Base-by-base conservation (phyloP, 768 basidiomycete genomes). In the Clathrus columnatus region DNA sequence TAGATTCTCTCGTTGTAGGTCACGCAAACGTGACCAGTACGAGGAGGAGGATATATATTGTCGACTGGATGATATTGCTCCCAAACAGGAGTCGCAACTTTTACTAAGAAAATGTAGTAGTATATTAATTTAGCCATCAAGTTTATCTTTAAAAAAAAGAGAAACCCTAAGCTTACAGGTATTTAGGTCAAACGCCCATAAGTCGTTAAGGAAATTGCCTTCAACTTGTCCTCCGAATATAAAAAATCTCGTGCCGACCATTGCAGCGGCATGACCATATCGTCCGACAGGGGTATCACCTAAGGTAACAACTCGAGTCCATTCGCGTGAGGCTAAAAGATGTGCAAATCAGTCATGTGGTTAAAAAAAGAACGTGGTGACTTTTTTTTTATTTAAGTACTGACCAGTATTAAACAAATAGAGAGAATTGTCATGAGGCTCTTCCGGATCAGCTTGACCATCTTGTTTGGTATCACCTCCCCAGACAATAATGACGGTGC, bases 161-260 rank as follows among this genome's bases (percentile, higher is more conserved):
- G 53, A 50, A 7, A 59, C 17, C 18, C 23, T n/a, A 30, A 7
- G 68, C 91, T 72, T 71, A 95, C 96, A 71, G 55, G 92, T 89
- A 65, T 91, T 93, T 60, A 99, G 79, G 72, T 99, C 94, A 66
- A 98, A 99, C 11, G 83, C 80, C 91, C 93, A 96, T 23, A 99
- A 69, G 68, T 99, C 96, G 64, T 94, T 91, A 68, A 96, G 74
- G 68, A 97, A 98, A 63, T 87, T 81, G 27, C 92, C 91, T 60
- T 95, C 91, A 7, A 92, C 91, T 69, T 98, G 96, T 18, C 96
- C 96, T 56, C 95, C 96, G 63, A 96, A 97, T 27, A 98, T 79
- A 67, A 89, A 90, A 72, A 99, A 96, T 68, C 82, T 87, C 60
- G 87, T 89, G 42, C 86, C 90, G 44, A 80, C 78, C 87, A 99